Percentiles rank a stretch among this genome's conserved stretches.
Conservation (phyloP, 2,329 filamentous ascomycete species). For the Cylindrodendrum hubeiense region DNA sequence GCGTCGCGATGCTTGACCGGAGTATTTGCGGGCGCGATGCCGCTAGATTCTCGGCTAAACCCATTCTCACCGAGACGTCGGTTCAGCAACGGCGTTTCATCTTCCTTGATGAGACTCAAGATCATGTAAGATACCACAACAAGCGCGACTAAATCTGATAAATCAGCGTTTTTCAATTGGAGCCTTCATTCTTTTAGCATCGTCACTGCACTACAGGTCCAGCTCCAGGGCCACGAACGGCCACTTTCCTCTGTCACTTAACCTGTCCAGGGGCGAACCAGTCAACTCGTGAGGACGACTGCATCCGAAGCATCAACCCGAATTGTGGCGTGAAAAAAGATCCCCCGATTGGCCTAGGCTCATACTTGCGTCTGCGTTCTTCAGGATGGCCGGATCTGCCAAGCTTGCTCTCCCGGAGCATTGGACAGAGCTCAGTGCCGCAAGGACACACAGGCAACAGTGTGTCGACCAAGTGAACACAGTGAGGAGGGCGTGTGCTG, state of each 20-base stretch:
- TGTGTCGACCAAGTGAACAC: slow-evolving; percentile 57
- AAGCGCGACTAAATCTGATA: neutral
- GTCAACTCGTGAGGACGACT: neutral
- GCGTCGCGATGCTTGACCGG: slow-evolving; percentile 4
- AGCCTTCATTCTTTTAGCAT: neutral
- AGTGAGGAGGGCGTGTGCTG: slow-evolving; percentile 57
- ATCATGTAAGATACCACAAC: slow-evolving; percentile 1
- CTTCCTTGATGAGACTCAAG: neutral
- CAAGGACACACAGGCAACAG: slow-evolving; percentile 47
- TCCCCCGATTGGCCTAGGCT: neutral
- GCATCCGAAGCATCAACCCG: neutral
- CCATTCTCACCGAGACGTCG: neutral
- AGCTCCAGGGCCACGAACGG: neutral
- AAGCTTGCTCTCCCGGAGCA: slow-evolving; percentile 51
- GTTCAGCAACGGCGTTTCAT: slow-evolving; percentile 5
- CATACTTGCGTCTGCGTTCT: neutral
- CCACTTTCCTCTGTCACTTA: neutral
- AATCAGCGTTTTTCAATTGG: neutral
- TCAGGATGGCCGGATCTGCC: slow-evolving; percentile 41
- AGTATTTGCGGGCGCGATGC: slow-evolving; percentile 10
- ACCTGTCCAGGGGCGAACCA: neutral
- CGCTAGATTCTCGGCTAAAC: slow-evolving; percentile 32
- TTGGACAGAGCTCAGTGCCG: slow-evolving; percentile 54
- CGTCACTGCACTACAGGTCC: too few relatives aligned
- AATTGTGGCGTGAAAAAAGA: neutral